Conservation (phyloP, 2,329 filamentous ascomycete species). For the Tolypocladium cylindrosporum region DNA sequence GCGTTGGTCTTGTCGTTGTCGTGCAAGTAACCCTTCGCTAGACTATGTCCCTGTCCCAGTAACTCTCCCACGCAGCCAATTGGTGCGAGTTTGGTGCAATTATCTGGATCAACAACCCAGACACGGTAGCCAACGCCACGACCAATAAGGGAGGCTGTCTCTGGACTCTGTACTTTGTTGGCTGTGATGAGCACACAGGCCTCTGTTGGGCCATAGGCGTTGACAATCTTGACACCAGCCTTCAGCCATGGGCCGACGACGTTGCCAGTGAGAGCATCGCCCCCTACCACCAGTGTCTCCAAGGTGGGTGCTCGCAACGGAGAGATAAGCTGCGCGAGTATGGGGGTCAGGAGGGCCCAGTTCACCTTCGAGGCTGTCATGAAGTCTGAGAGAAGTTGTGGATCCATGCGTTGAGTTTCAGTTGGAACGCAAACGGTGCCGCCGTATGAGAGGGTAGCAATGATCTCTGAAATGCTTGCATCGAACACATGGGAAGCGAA, state of each 20-base stretch:
- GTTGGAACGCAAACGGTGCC: slow-evolving; percentile 1
- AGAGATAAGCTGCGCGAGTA: not conserved
- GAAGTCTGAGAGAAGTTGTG: not conserved
- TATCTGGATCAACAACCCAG: not conserved
- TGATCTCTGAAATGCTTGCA: not conserved
- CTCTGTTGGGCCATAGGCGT: slow-evolving; percentile 2
- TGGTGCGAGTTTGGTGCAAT: not conserved
- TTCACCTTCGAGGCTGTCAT: not conserved
- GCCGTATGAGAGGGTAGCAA: not conserved
- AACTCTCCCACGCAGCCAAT: not conserved
- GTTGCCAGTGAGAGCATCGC: not conserved
- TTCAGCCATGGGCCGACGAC: not conserved
- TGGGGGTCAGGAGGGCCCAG: not conserved
- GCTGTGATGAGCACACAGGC: not conserved
- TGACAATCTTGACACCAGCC: not conserved
- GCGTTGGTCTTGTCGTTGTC: not conserved
- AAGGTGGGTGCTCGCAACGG: not conserved
- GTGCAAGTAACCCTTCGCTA: not conserved
- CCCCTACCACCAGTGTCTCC: not conserved
- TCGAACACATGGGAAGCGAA: slow-evolving; percentile 2
- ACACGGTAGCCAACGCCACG: not conserved
- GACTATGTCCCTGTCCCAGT: not conserved
- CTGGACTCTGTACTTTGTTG: not conserved
- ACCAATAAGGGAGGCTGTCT: not conserved
- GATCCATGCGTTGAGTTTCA: slow-evolving; percentile 1